These are phyloP conservation scores for Diaporthe citri DNA, from an alignment of 2,329 filamentous ascomycete species.

Conservation along the genomic window DNA sequence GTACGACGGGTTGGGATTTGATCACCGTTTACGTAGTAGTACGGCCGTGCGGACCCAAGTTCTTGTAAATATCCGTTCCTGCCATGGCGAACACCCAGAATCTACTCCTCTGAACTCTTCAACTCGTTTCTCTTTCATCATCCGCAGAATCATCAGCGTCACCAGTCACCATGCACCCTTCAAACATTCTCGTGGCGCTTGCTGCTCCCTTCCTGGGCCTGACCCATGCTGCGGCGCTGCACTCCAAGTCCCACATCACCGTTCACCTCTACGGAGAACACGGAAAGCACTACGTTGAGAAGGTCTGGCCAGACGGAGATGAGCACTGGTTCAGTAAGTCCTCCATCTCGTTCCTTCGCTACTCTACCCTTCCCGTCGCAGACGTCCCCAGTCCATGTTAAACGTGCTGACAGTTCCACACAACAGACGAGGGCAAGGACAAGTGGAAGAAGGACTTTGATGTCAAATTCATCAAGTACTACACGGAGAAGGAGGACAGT, in stretches of 20 bases:
- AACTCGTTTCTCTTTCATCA: too few relatives aligned
- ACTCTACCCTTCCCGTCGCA: not conserved
- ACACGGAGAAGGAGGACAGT: slow-evolving; percentile 23
- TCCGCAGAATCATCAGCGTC: too few relatives aligned
- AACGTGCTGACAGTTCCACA: not conserved
- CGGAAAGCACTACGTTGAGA: slow-evolving; percentile 28
- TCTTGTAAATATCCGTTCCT: not conserved
- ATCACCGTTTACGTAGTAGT: not conserved
- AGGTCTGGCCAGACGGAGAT: slow-evolving; percentile 39
- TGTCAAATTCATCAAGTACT: slow-evolving; percentile 39
- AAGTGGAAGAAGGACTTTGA: slow-evolving; percentile 12
- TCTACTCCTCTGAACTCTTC: not conserved
- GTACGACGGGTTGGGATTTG: too few relatives aligned
- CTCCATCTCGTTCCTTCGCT: too few relatives aligned
- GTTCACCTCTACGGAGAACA: slow-evolving; percentile 24
- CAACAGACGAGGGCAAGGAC: slow-evolving; percentile 34
- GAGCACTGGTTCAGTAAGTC: slow-evolving; percentile 38
- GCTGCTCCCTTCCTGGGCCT: not conserved
- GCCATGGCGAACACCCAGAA: not conserved
- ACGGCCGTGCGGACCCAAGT: not conserved
- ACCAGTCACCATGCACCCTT: not conserved
- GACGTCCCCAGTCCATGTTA: not conserved
- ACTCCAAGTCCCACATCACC: slow-evolving; percentile 22
- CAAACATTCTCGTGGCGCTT: slow-evolving; percentile 1
- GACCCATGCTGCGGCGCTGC: not conserved